Base-by-base conservation (phyloP, 129 eudicot genomes). In the Glebionis coronaria region DNA sequence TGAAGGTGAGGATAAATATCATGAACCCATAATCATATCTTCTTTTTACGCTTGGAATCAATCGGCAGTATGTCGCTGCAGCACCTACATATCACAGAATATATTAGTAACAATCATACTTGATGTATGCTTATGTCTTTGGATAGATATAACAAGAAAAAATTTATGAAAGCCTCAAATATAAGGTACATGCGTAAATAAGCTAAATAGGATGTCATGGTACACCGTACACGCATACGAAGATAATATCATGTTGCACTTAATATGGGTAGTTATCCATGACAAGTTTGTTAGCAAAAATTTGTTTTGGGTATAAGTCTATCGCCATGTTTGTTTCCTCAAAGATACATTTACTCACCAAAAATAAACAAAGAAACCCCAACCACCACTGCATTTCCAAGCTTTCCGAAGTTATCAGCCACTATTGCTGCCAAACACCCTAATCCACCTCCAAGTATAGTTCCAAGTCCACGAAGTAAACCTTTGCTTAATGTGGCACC, bases 351-450 rank as follows among this genome's bases (percentile, higher is more conserved):
- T 42, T 75, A 12, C 82, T 68, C 83, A 90, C 97, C 95, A 64
- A 78, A 73, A 59, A 75, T 44, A 59, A 90, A 87, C 3, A 90
- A 85, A 0, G 86, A 87, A 69, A 59, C 62, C 68, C 80, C 87
- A 68, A 87, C 79, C 10, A 80, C 73, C 38, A 83, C 53, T 10
- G 84, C 90, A 73, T 79, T 81, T 56, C n/a, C n/a, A n/a, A n/a
- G n/a, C n/a, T n/a, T n/a, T n/a, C n/a, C n/a, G n/a, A n/a, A n/a
- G n/a, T n/a, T n/a, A n/a, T n/a, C n/a, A n/a, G n/a, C n/a, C n/a
- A n/a, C n/a, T n/a, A n/a, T n/a, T n/a, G n/a, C n/a, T n/a, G n/a
- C n/a, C n/a, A n/a, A n/a, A n/a, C n/a, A n/a, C n/a, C n/a, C n/a
- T n/a, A n/a, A n/a, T n/a, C n/a, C n/a, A n/a, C n/a, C n/a, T n/a